phyloP scores from a whole-genome alignment of 2,329 filamentous ascomycete genomes.

The Aspergillus tanneri region DNA sequence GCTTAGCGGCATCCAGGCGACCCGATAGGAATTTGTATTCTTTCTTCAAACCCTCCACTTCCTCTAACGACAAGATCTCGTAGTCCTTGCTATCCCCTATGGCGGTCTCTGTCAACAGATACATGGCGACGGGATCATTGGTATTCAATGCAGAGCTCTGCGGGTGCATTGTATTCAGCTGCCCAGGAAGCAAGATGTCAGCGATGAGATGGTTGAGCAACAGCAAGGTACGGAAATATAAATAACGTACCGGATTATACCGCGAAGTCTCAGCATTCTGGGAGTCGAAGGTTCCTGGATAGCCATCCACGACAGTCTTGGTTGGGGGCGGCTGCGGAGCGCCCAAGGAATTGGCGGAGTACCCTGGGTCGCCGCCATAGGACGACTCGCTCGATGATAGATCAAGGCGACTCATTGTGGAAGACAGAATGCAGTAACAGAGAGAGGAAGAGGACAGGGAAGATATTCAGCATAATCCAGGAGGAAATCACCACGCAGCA shows the following conservation, averaged over 20 bases:
- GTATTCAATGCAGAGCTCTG: conserved; percentile 42
- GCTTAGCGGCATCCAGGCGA: conserved; percentile 76
- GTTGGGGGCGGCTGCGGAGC: conserved; percentile 33
- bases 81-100: conserved; percentile 83
- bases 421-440: conserved; percentile 11
- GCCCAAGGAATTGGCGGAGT: conserved; percentile 36
- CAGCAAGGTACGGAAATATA: conserved; percentile 3
- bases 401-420: conserved; percentile 37
- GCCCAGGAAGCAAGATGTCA: not conserved
- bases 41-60: conserved; percentile 89
- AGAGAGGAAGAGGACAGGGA: not conserved
- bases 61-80: conserved; percentile 83
- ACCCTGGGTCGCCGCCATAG: conserved; percentile 42
- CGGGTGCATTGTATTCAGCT: conserved; percentile 54
- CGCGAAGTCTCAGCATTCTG: conserved; percentile 56
- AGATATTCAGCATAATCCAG: not conserved
- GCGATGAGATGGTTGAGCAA: not conserved
- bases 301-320: conserved; percentile 59
- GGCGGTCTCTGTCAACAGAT: conserved; percentile 90
- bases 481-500: conserved; percentile 16
- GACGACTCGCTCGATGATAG: conserved; percentile 43
- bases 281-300: conserved; percentile 56
- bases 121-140: conserved; percentile 71
- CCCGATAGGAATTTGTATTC: conserved; percentile 70
- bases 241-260: conserved; percentile 56